Conservation (phyloP, 805 yeast genomes). For the Monosporozyma yasuniensis region DNA sequence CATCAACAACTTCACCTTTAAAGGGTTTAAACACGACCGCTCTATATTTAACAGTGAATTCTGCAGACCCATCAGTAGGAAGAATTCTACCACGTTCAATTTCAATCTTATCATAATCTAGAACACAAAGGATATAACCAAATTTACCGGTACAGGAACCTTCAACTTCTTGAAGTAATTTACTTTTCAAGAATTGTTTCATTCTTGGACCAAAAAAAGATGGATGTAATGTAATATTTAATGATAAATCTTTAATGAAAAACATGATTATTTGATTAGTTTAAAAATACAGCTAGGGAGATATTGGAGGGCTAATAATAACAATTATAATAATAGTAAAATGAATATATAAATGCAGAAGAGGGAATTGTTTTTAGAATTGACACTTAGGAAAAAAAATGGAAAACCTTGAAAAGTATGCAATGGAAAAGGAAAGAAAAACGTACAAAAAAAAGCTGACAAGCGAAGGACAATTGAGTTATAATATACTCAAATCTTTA, state of each 20-base stretch:
- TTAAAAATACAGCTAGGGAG: not conserved
- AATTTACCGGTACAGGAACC: slow-evolving; percentile 99
- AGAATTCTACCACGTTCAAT: slow-evolving; percentile 90
- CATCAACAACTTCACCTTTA: slow-evolving; percentile 98
- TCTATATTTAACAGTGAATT: slow-evolving; percentile 88
- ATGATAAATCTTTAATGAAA: slow-evolving; percentile 72
- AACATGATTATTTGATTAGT: slow-evolving; percentile 27
- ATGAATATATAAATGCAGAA: slow-evolving; percentile 1
- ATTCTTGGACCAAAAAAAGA: slow-evolving; percentile 96
- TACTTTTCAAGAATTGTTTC: slow-evolving; percentile 86
- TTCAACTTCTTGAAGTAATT: slow-evolving; percentile 89
- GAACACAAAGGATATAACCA: slow-evolving; percentile 92
- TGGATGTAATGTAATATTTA: slow-evolving; percentile 90
- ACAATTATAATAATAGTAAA: not conserved
- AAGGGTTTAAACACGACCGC: slow-evolving; percentile 98
- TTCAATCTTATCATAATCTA: slow-evolving; percentile 89
- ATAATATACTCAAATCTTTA: not conserved
- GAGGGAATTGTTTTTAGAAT: not conserved
- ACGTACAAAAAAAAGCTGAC: not conserved
- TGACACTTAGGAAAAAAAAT: not conserved
- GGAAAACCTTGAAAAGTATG: not conserved
- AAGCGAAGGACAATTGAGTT: not conserved
- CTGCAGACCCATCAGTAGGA: slow-evolving; percentile 90
- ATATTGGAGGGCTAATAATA: not conserved
- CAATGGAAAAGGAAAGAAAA: not conserved